Evolutionary conservation across 805 yeast species (phyloP).

Genomic region (Zygotorulaspora sp.): DNA sequence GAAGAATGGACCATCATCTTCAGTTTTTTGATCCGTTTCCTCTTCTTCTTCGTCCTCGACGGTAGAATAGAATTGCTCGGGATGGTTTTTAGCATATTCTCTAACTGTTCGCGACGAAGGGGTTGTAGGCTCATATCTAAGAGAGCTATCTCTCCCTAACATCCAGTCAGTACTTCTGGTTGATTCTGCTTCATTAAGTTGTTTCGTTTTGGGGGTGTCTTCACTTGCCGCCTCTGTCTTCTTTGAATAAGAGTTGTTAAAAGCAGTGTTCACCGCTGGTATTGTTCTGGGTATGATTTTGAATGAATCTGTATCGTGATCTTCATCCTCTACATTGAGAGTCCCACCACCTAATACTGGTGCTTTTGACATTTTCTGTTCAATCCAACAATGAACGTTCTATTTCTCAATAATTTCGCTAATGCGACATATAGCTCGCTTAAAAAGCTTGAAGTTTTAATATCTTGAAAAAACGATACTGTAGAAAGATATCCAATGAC

Average conservation of each 20-base stretch:
- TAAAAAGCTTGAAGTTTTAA: too few species aligned
- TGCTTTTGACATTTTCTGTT: conserved; percentile 2
- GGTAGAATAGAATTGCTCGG: conserved; percentile 4
- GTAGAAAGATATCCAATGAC: conserved; percentile 10
- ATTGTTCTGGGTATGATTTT: conserved; percentile 13
- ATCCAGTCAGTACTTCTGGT: not conserved
- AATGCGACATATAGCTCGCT: too few species aligned
- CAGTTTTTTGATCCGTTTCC: not conserved
- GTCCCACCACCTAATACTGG: conserved; percentile 5
- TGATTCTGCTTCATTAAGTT: not conserved
- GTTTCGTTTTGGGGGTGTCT: not conserved
- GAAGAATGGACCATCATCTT: not conserved
- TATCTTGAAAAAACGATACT: too few species aligned
- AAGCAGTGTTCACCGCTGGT: conserved; percentile 10
- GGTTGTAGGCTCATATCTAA: not conserved
- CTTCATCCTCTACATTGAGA: conserved; percentile 13
- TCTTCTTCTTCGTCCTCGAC: not conserved
- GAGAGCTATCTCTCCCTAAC: not conserved
- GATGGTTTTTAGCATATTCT: conserved; percentile 3
- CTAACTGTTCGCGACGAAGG: not conserved
- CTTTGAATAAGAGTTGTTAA: conserved; percentile 1
- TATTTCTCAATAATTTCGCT: too few species aligned
- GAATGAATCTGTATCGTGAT: conserved; percentile 4
- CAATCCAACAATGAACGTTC: too few species aligned
- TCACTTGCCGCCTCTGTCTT: not conserved